Base-by-base conservation (phyloP, 176 grass and related monocot genomes). In the Paspalum vaginatum region DNA sequence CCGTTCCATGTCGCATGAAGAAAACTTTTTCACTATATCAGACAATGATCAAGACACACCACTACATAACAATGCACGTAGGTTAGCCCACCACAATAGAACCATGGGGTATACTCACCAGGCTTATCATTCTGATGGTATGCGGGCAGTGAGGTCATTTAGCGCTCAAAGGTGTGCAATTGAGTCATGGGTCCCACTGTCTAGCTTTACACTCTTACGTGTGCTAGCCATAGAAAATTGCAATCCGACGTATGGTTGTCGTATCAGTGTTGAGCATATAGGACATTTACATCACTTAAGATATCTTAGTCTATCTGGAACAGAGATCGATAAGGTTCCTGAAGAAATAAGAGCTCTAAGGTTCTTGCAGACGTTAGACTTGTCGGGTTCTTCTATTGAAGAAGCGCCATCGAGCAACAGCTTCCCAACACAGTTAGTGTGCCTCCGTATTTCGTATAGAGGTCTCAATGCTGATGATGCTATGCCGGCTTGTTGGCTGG, bases 351-450 rank as follows among this genome's bases (percentile, higher is more conserved):
- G 76, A 50, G 7, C 26, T 46, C 76, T 78, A 25, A 25, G 16
- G 54, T 57, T 47, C 25, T 75, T 75, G 55, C 44, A 75, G 38
- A 75, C 72, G 25, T 16, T 76, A 3, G 18, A 58, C 25, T n/a
- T 76, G 24, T 5, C 12, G 2, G 72, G 11, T 1, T 2, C 12
- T 42, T 0, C 0, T 13, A 3, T 50, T 50, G 2, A 0, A 50
- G 47, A 50, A 50, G 1, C 3, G 1, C 47, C 47, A 9, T 14
- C 12, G 47, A 14, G 47, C 11, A 50, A 4, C 42, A 43, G 6
- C 47, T 4, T 17, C 2, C 48, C 49, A 11, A 15, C 26, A 32
- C 26, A 55, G 22, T 32, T 75, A 10, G 44, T 15, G 71, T 38
- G 54, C 26, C 48, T 75, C 10, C 16, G 16, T 43, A 43, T 43